These are phyloP conservation scores for Microthyrium microscopicum DNA, from an alignment of 2,329 filamentous ascomycete species.

Conservation along the genomic window DNA sequence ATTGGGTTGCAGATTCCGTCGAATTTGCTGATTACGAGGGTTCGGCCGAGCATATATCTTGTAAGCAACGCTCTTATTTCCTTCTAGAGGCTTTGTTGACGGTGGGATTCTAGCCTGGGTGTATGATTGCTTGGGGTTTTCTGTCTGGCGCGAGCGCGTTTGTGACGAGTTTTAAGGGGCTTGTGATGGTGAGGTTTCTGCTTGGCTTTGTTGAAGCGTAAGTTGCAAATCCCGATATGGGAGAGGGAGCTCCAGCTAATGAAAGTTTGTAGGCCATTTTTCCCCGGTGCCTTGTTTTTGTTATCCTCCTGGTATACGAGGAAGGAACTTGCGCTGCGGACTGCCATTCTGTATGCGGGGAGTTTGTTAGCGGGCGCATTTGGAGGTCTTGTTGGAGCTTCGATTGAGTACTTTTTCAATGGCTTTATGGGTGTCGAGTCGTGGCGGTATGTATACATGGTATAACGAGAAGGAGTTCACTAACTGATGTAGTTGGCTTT, in stretches of 20 bases:
- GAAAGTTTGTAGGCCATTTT: conserved; percentile 14
- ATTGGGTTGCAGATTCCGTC: conserved; percentile 15
- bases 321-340: conserved; percentile 22
- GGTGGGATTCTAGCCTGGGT: conserved; percentile 19
- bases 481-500: too few species aligned
- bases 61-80: conserved; percentile 26
- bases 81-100: conserved; percentile 23
- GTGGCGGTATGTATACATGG: conserved; percentile 28
- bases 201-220: conserved; percentile 21
- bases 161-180: conserved; percentile 19
- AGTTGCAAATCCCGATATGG: too few species aligned
- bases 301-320: conserved; percentile 21
- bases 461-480: too few species aligned
- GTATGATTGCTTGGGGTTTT: conserved; percentile 24
- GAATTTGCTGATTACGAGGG: conserved; percentile 20
- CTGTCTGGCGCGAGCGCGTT: conserved; percentile 21
- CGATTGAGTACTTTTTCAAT: conserved; percentile 19
- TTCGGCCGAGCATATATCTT: conserved; percentile 14
- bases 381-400: conserved; percentile 24
- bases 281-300: conserved; percentile 19
- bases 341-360: conserved; percentile 22
- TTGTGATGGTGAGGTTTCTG: conserved; percentile 21
- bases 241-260: neutral
- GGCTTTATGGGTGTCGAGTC: conserved; percentile 22
- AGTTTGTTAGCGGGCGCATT: conserved; percentile 24